Percentiles rank a stretch among this genome's conserved stretches.
phyloP scores from a whole-genome alignment of 768 basidiomycete genomes.

The Pleurotus djamor region DNA sequence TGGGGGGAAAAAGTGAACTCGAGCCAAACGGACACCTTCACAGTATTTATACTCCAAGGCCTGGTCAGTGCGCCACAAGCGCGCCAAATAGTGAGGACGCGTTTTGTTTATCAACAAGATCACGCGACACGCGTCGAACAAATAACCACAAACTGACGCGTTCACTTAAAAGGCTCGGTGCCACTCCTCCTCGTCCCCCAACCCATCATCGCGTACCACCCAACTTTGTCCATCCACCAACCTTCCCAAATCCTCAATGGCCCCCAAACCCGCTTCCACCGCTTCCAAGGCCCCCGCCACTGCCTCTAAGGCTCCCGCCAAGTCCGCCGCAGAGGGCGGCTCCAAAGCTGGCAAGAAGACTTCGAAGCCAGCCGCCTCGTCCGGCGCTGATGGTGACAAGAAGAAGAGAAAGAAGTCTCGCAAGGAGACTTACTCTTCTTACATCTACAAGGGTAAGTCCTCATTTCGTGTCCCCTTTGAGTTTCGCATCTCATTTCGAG shows the following conservation, averaged over 20 bases:
- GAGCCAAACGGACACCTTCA: not conserved
- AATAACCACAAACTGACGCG: slow-evolving; percentile 49
- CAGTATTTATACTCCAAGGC: slow-evolving; percentile 22
- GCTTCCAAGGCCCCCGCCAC: slow-evolving; percentile 78
- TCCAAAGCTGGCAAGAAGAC: slow-evolving; percentile 82
- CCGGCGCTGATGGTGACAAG: slow-evolving; percentile 71
- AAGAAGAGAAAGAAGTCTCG: slow-evolving; percentile 86
- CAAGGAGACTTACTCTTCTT: slow-evolving; percentile 93
- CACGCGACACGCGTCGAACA: slow-evolving; percentile 34
- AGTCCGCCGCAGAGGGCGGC: slow-evolving; percentile 46
- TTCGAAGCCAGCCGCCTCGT: slow-evolving; percentile 29
- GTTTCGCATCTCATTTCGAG: not conserved
- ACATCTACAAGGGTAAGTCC: slow-evolving; percentile 86
- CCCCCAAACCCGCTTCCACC: slow-evolving; percentile 78
- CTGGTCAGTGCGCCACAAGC: not conserved
- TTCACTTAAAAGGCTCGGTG: slow-evolving; percentile 31
- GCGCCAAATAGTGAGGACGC: not conserved
- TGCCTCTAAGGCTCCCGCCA: slow-evolving; percentile 68
- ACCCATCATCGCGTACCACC: slow-evolving; percentile 9
- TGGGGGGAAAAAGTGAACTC: slow-evolving; percentile 7
- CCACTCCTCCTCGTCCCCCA: slow-evolving; percentile 8
- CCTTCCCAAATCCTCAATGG: slow-evolving; percentile 44
- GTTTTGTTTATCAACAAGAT: slow-evolving; percentile 24
- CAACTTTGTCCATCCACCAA: slow-evolving; percentile 8
- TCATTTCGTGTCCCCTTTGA: not conserved